Evolutionary conservation across 441 rosid genomes (phyloP), one percentile per base, ranked within the genome.

Genomic region (Pelargonium australe): DNA sequence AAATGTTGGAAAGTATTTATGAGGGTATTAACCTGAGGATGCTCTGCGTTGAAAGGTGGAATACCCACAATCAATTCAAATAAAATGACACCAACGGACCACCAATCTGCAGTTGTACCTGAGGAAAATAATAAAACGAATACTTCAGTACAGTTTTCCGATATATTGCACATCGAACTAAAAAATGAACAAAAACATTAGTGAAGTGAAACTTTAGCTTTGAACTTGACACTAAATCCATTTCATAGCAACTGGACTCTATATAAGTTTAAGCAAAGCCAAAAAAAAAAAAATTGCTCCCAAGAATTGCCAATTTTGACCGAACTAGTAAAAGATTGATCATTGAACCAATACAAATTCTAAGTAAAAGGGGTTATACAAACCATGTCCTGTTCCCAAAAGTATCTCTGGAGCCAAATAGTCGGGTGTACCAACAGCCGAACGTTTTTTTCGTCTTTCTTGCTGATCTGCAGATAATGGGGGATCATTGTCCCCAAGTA

Each of bases 321-420:
- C 63, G 13, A 58, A 19, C 11, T 19, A 19, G 63, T 17, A 14
- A 55, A 17, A 6, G 25, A 19, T 57, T 57, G 20, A 10, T 16
- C 11, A 57, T 57, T 14, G 62, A 57, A 57, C 23, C 11, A 16
- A 57, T 0, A 51, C 57, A 51, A 45, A 51, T 41, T 41, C 66
- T 44, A 70, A 67, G 70, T 63, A 37, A 72, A 62, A 66, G 69
- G 70, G 68, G 79, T 70, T 74, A 82, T 86, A 87, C 86, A 70
- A 79, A 95, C 99, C 99, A 81, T 95, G 98, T 78, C 99, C 98
- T 49, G 97, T 95, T 81, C 99, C 99, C 80, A 95, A 77, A 75
- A 95, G 98, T 71, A 95, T 92, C 83, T 95, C 99, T 51, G 99
- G 99, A n/a, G 99, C 99, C 92, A 95, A 84, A 80, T 95, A 95